Conservation (phyloP, 768 basidiomycete genomes). For the Tylopilus vinaceipallidus region DNA sequence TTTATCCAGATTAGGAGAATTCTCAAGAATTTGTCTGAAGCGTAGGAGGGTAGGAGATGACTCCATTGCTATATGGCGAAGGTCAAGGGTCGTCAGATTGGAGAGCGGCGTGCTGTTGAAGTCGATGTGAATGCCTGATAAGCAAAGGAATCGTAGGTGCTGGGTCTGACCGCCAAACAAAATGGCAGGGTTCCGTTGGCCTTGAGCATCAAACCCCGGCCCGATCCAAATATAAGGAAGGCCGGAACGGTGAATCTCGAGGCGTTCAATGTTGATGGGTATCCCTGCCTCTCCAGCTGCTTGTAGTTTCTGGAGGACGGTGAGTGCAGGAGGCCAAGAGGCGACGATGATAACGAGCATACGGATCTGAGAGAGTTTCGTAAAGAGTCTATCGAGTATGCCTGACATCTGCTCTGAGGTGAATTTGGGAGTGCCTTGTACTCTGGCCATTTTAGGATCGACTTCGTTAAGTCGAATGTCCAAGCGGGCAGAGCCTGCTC, state of each 20-base stretch:
- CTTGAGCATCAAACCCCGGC: conserved; percentile 36
- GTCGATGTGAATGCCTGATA: conserved; percentile 62
- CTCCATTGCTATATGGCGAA: conserved; percentile 58
- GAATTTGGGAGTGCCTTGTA: conserved; percentile 32
- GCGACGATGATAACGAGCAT: conserved; percentile 57
- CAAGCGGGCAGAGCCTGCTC: conserved; percentile 52
- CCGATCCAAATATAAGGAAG: conserved; percentile 46
- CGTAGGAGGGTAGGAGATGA: conserved; percentile 46
- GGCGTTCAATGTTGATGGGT: conserved; percentile 50
- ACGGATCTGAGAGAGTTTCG: conserved; percentile 55
- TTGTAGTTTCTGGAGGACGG: conserved; percentile 49
- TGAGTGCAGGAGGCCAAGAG: conserved; percentile 51
- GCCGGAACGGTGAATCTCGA: conserved; percentile 64
- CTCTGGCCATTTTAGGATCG: conserved; percentile 23
- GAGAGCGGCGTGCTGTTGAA: conserved; percentile 48
- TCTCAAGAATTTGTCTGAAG: conserved; percentile 52
- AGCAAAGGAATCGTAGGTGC: conserved; percentile 47
- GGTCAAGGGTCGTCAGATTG: conserved; percentile 63
- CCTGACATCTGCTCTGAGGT: conserved; percentile 42
- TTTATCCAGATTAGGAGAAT: conserved; percentile 49
- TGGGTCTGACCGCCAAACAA: conserved; percentile 51
- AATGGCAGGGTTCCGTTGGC: conserved; percentile 36
- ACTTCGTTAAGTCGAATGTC: conserved; percentile 61
- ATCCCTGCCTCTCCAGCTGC: conserved; percentile 31
- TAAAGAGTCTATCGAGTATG: conserved; percentile 51